Percentiles rank a stretch among this genome's conserved stretches.
Evolutionary conservation across 1,284 basidiomycete species (phyloP).

Genomic region (Retiboletus flavoniger): DNA sequence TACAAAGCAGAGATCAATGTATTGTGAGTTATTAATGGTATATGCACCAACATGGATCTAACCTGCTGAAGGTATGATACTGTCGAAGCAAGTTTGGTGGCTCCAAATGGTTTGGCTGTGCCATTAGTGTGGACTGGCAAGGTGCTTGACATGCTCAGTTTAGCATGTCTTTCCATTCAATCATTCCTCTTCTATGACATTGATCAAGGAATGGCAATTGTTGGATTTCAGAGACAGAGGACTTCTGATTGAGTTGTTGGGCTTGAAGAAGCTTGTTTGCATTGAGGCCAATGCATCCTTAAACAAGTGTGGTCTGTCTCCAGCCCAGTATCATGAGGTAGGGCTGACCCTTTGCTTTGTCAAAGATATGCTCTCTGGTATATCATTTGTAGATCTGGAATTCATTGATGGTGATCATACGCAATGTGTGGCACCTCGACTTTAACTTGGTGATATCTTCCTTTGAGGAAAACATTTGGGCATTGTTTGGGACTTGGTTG

Average conservation of each 20-base stretch:
- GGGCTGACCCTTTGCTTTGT: neutral
- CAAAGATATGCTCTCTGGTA: no score
- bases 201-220: conserved; percentile 8
- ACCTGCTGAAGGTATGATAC: no score
- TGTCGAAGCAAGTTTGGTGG: no score
- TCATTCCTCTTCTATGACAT: conserved; percentile 6
- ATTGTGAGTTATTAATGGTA: no score
- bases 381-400: neutral
- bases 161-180: conserved; percentile 29
- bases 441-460: conserved; percentile 42
- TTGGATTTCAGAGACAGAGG: conserved; percentile 13
- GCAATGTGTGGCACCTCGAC: conserved; percentile 43
- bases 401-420: neutral
- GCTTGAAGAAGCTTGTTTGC: conserved; percentile 10
- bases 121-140: no score
- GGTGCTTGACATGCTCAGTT: no score
- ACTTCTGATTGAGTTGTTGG: conserved; percentile 3
- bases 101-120: no score
- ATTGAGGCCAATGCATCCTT: conserved; percentile 15
- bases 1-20: no score
- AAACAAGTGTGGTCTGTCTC: conserved; percentile 13
- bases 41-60: no score
- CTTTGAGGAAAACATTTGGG: conserved; percentile 38
- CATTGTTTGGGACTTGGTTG: conserved; percentile 38
- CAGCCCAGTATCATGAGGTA: conserved; percentile 9